These are phyloP conservation scores for Didymella pomorum DNA, from an alignment of 2,329 filamentous ascomycete species.

Conservation along the genomic window DNA sequence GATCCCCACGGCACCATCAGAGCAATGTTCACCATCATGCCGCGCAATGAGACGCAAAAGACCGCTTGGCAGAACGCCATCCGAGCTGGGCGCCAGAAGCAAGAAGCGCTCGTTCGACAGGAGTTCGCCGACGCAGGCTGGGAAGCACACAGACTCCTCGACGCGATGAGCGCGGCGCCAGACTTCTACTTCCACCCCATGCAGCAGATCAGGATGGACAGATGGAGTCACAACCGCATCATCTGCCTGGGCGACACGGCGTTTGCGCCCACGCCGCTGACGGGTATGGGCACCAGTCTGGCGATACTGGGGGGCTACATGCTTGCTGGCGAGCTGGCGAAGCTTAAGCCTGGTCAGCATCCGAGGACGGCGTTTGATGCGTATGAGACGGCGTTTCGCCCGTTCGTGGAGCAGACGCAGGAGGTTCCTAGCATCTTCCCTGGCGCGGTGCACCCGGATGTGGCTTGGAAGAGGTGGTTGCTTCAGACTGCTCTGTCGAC, in stretches of 20 bases:
- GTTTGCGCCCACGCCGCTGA: constrained; percentile 58
- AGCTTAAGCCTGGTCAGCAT: constrained; percentile 20
- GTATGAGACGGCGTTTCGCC: constrained; percentile 36
- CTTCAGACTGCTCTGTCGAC: constrained; percentile 20
- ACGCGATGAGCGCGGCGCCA: constrained; percentile 49
- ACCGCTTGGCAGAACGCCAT: constrained; percentile 38
- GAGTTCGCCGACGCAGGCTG: constrained; percentile 54
- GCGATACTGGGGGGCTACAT: constrained; percentile 52
- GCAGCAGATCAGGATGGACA: constrained; percentile 55
- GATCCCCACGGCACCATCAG: constrained; percentile 38
- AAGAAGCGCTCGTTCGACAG: constrained; percentile 50
- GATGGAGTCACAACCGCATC: constrained; percentile 59
- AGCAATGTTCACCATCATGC: constrained; percentile 51
- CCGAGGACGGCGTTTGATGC: constrained; percentile 28
- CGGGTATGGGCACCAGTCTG: constrained; percentile 52
- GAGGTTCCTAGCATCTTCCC: constrained; percentile 37
- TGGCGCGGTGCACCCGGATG: constrained; percentile 31
- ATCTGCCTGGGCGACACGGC: constrained; percentile 64
- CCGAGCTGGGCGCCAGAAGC: constrained; percentile 43
- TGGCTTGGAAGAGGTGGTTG: constrained; percentile 35
- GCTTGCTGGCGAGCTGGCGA: constrained; percentile 48
- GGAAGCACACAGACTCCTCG: constrained; percentile 54
- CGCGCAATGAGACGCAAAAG: constrained; percentile 27
- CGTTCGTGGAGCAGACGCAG: constrained; percentile 39
- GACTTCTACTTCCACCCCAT: constrained; percentile 60